Base-by-base conservation (phyloP, 805 yeast species). In the Millerozyma acaciae region DNA sequence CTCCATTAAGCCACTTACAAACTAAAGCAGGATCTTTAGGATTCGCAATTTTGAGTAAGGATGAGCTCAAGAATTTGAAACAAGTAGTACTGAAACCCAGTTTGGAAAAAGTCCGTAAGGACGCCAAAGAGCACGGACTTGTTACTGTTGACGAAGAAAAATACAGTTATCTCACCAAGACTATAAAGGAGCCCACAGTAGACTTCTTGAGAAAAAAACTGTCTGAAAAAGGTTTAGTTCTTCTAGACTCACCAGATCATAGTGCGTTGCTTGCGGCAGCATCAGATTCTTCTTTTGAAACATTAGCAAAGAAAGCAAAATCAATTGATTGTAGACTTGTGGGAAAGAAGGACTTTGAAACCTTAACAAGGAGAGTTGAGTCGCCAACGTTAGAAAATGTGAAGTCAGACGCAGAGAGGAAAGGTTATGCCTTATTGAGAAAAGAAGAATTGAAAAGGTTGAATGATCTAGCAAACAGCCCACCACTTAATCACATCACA, bases 1-100 rank as follows among this genome's bases (percentile, higher is more conserved):
- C 72, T 17, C 43, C 51, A 12, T 48, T 62, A 20, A 53, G 51
- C 14, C 65, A 58, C 22, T 54, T 65, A 5, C 57, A 63, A 30
- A 37, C 44, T 9, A 55, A 54, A 8, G 69, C 69, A 1, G 68
- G 61, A 30, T 52, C 36, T n/a, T 53, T 50, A 27, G 50, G 52
- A 9, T 53, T 60, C 32, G 51, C 60, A 6, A 57, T 69, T 2
- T 45, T 65, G 28, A 32, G 54, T 1, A 50, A 53, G 34, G 26
- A 36, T 1, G 71, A 65, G 36, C 62, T 59, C 30, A 51, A 68
- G 15, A 44, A 48, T 14, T 47, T 66, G 24, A 55, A 49, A 16
- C 47, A 47, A 20, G 21, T 34, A 16, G 58, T 61, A 1, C 42
- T 55, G 26, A 62, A 57, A 14, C 65, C 65, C 8, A 22, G 45